Conservation (phyloP, 2,329 filamentous ascomycete species). For the Verticillium zaregamsianum region DNA sequence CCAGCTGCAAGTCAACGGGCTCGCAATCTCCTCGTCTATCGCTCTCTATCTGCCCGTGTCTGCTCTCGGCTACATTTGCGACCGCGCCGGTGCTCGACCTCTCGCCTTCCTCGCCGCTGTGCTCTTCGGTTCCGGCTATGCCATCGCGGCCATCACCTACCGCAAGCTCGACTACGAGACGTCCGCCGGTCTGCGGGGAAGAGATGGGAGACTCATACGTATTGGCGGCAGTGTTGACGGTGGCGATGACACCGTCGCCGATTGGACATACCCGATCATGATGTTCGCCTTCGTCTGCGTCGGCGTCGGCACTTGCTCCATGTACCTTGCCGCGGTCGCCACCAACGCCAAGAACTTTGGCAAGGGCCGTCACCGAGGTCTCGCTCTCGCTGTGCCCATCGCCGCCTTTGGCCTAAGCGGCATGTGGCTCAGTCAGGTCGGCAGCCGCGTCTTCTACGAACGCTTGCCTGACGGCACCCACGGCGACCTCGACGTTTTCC, state of each 20-base stretch:
- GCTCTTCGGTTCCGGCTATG: constrained; percentile 77
- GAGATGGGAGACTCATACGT: constrained; percentile 22
- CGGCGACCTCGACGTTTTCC: constrained; percentile 69
- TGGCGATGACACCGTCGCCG: constrained; percentile 32
- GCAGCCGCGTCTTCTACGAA: constrained; percentile 73
- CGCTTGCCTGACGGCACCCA: constrained; percentile 56
- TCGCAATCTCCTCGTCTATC: constrained; percentile 82
- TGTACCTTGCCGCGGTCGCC: constrained; percentile 89
- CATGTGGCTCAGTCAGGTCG: constrained; percentile 93
- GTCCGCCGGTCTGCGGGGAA: constrained; percentile 9
- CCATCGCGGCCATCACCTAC: constrained; percentile 78
- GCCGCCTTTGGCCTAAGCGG: constrained; percentile 89
- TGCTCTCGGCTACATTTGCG: constrained; percentile 84
- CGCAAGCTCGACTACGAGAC: constrained; percentile 42
- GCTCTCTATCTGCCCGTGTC: constrained; percentile 92
- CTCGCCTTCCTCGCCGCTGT: constrained; percentile 68
- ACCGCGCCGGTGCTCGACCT: constrained; percentile 76
- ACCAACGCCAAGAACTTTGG: constrained; percentile 99
- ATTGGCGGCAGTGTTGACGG: constrained; percentile 27
- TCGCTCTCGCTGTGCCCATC: constrained; percentile 87
- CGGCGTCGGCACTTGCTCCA: constrained; percentile 77
- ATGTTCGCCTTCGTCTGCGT: constrained; percentile 78
- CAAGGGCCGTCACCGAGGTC: constrained; percentile 76
- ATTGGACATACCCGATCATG: constrained; percentile 78
- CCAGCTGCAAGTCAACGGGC: constrained; percentile 87